phyloP scores from a whole-genome alignment of 345 rosid species.

The Turnera subulata region DNA sequence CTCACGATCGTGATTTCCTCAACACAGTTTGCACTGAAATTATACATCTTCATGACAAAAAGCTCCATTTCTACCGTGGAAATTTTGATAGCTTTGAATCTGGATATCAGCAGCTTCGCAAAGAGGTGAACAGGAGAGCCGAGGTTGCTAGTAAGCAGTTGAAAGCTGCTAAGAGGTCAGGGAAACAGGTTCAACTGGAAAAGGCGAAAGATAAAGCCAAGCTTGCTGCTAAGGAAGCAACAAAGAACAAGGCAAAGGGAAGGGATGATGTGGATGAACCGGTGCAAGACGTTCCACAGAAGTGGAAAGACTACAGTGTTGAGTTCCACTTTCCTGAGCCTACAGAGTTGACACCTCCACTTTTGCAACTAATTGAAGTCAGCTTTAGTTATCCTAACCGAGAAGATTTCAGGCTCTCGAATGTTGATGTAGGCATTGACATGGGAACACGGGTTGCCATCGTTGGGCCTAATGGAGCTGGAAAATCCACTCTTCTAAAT shows the following conservation, averaged over 20 bases:
- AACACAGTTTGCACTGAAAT: conserved; percentile 89
- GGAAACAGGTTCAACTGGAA: conserved; percentile 71
- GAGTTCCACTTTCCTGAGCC: conserved; percentile 96
- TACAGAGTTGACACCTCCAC: conserved; percentile 88
- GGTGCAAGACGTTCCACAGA: conserved; percentile 57
- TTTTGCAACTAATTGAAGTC: conserved; percentile 78
- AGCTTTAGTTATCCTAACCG: conserved; percentile 86
- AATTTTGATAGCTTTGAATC: conserved; percentile 78
- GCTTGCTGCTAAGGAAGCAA: conserved; percentile 55
- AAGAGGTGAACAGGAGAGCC: conserved; percentile 78
- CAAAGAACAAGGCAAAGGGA: conserved; percentile 57
- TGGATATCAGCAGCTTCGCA: conserved; percentile 85
- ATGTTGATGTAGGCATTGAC: conserved; percentile 93
- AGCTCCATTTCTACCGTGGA: conserved; percentile 82
- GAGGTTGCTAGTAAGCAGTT: conserved; percentile 73
- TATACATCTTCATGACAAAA: conserved; percentile 82
- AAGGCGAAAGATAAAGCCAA: conserved; percentile 76
- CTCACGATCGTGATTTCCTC: conserved; percentile 97
- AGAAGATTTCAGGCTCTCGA: conserved; percentile 64
- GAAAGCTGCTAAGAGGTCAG: conserved; percentile 79
- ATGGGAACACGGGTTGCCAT: conserved; percentile 97
- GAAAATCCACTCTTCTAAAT: conserved; percentile 83
- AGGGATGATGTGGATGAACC: conserved; percentile 67
- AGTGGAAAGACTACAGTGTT: conserved; percentile 83
- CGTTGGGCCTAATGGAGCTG: conserved; percentile 93